These are phyloP conservation scores for Echium plantagineum DNA, from an alignment of 257 asterid species.

Conservation along the genomic window DNA sequence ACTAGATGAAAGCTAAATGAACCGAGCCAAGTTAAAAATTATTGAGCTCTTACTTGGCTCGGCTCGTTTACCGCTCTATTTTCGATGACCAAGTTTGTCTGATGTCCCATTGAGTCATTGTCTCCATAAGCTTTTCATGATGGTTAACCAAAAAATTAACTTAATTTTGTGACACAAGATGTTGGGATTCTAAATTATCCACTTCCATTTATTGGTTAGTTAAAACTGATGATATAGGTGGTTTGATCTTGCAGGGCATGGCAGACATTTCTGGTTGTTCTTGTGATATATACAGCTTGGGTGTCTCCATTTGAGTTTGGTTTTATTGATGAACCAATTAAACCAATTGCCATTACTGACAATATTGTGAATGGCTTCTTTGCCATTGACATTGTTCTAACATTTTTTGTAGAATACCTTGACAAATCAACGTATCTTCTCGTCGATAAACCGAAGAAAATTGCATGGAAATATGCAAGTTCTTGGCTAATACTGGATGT, in stretches of 20 bases:
- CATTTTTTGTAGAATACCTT: slow-evolving; percentile 85
- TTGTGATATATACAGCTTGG: slow-evolving; percentile 86
- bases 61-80: no score
- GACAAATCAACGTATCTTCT: slow-evolving; percentile 55
- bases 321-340: slow-evolving; percentile 40
- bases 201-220: neutral
- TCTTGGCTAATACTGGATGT: slow-evolving; percentile 61
- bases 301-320: slow-evolving; percentile 90
- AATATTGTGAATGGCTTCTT: slow-evolving; percentile 76
- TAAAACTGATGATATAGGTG: neutral
- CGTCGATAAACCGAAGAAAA: slow-evolving; percentile 43
- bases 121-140: no score
- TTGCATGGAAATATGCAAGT: slow-evolving; percentile 47
- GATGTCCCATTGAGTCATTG: no score
- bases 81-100: no score
- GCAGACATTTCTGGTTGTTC: slow-evolving; percentile 56
- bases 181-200: no score
- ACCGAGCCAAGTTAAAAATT: no score
- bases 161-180: no score
- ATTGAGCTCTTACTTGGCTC: no score
- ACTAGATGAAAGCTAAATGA: no score
- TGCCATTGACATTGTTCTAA: slow-evolving; percentile 64
- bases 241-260: slow-evolving; percentile 43
- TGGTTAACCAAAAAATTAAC: no score
- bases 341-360: slow-evolving; percentile 42